Evolutionary conservation across 164 flowering plant genomes (phyloP), one percentile per base, ranked within the genome.

Genomic region (Euptelea pleiosperma): DNA sequence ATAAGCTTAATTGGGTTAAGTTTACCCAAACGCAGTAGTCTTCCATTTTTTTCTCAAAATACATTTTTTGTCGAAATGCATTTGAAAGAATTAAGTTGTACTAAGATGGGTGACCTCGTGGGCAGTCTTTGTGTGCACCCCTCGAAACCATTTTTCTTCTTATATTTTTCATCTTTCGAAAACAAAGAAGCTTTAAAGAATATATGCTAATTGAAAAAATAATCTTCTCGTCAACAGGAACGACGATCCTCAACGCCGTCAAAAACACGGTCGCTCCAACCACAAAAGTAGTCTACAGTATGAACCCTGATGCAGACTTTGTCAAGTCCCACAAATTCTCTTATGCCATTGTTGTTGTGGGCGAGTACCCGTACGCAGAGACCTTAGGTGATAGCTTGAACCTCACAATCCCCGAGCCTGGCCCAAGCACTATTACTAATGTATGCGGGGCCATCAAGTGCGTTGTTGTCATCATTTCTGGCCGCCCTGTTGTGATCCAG

Each of bases 331-430:
- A 55, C 22, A 54, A 64, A 50, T 77, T 70, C 58, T 61, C 68
- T 34, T 74, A 69, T 44, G 78, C 76, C 35, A 69, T 77, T 3
- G 81, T 77, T 1, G 73, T 71, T 14, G 76, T 74, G 45, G 81
- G 78, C 15, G 81, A 77, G 69, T 50, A n/a, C 6, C 76, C 78
- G 11, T 71, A 74, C 30, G 71, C 76, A 0, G 78, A 77, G 42
- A 50, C 59, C 0, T 1, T 0, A 0, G 81, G 81, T 1, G 78
- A 77, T 59, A 74, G 60, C 69, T 15, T 42, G 46, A 67, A 70
- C 52, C 60, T 74, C 75, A 75, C 15, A 73, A 60, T n/a, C n/a
- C n/a, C n/a, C n/a, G n/a, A n/a, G n/a, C n/a, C n/a, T n/a, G n/a
- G n/a, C n/a, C n/a, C n/a, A 18, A 60, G 61, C 56, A 74, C 66